Base-by-base conservation (phyloP, 2,329 filamentous ascomycete species). In the Apiospora pterosperma region DNA sequence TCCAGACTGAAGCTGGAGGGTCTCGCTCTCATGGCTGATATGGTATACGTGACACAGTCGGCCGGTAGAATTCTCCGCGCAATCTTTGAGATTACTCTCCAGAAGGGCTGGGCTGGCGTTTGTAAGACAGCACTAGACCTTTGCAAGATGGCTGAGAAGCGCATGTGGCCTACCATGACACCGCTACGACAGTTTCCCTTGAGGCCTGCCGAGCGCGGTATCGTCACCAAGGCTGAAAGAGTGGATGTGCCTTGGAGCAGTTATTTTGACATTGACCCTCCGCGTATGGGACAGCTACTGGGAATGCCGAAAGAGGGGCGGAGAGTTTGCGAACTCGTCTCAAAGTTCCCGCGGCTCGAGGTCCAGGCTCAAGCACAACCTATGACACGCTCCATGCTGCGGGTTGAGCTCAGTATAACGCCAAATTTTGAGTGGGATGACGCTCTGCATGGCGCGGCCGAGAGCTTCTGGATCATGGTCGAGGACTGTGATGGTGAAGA, bases 101-200 rank as follows among this genome's bases (percentile, higher is more conserved):
- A 95, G 80, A 97, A 97, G 78, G 95, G 95, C 38, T 99, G 95
- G 95, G 89, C 96, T 0, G 90, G 89, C 19, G 96, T 98, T 4
- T 92, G 96, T 10, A 97, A 96, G 80, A 93, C 91, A 67, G 94
- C 96, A 0, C 83, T 99, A 48, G 92, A 97, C 72, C 85, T 99
- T 62, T 99, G 96, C 81, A 99, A 99, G 81, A 98, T 97, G 93
- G 96, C 95, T 0, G 96, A 99, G 82, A 97, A 97, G 84, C 88
- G 96, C 61, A 99, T 99, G 96, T 99, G 96, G 96, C 94, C 95
- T 16, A 98, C 95, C 6, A 99, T 98, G 96, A 92, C 93, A 41
- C 96, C 96, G 12, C 83, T 99, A 36, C 88, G 96, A 63, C 96
- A 99, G 74, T 99, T 99, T 74, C 87, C 91, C 4, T 81, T 82